Base-by-base conservation (phyloP, 768 basidiomycete species). In the Neoboletus brunneissimus region DNA sequence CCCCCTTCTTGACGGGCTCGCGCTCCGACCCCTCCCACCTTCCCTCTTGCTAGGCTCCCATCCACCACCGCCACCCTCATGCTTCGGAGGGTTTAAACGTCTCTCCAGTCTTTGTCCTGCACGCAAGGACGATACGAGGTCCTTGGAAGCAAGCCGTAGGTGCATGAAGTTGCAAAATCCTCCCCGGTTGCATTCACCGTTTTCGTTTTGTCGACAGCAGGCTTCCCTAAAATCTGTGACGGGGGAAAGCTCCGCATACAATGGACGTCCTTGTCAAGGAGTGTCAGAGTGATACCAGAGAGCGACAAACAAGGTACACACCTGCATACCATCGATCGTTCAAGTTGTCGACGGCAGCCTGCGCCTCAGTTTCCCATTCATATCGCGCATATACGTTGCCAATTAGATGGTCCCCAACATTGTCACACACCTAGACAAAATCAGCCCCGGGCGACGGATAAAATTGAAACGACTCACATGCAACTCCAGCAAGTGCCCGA, bases 111-210 rank as follows among this genome's bases (percentile, higher is more conserved):
- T 81, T 70, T 98, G 95, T 15, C 92, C 91, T 43, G 84, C 86
- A 18, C 85, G 83, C 52, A 98, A 76, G 9, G 88, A 84, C 43
- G 81, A 83, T 3, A 92, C 89, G 13, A 97, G 81, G 12, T 91
- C 86, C 67, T 88, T 86, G 31, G 93, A 90, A 5, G 95, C 91
- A 22, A 93, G 80, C 15, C 92, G 86, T 34, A 98, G 78, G 76
- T 98, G 95, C 93, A 98, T 97, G 69, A 99, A 99, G 73, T 99
- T 98, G 75, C 96, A 98, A 77, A 97, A 98, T 3, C 94, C 94
- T 31, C 96, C 97, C 42, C 97, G 87, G 66, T 96, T 96, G 73
- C 97, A 99, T 74, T 96, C 92, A 9, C 97, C 97, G 64, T 98
- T 90, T 72, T 99, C 97, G 65, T 99, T 98, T 73, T 99, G 97